These are phyloP conservation scores for Kazachstania psychrophila DNA, from an alignment of 805 yeast species.

Conservation along the genomic window DNA sequence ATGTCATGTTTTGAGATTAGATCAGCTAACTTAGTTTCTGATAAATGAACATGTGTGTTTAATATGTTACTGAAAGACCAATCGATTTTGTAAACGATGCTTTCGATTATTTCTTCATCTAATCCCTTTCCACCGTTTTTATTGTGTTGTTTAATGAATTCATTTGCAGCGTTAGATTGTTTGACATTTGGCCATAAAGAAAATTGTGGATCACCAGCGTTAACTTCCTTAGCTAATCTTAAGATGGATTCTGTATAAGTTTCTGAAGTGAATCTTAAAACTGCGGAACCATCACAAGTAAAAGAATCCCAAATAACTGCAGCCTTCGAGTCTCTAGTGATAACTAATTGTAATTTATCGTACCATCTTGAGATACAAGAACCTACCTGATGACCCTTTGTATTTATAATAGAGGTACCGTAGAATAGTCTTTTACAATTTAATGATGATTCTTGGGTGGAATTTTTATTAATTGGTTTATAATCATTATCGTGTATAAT, in stretches of 20 bases:
- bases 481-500: background rate
- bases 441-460: constrained; percentile 11
- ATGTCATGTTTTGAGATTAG: constrained; percentile 71
- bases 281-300: constrained; percentile 90
- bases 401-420: constrained; percentile 66
- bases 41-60: constrained; percentile 52
- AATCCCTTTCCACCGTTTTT: background rate
- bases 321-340: constrained; percentile 77
- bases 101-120: constrained; percentile 4
- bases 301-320: constrained; percentile 87
- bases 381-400: constrained; percentile 75
- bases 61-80: constrained; percentile 33
- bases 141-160: constrained; percentile 6
- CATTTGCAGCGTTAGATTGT: constrained; percentile 8
- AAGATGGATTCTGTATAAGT: constrained; percentile 83
- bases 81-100: constrained; percentile 22
- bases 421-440: constrained; percentile 60
- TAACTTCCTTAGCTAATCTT: constrained; percentile 71
- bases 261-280: constrained; percentile 78
- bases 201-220: constrained; percentile 40
- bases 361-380: constrained; percentile 93
- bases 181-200: constrained; percentile 31
- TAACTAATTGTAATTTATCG: constrained; percentile 77
- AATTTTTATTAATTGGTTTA: constrained; percentile 2
- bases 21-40: constrained; percentile 83